Conservation (phyloP, 1,284 basidiomycete species). For the Tremellales sp. region DNA sequence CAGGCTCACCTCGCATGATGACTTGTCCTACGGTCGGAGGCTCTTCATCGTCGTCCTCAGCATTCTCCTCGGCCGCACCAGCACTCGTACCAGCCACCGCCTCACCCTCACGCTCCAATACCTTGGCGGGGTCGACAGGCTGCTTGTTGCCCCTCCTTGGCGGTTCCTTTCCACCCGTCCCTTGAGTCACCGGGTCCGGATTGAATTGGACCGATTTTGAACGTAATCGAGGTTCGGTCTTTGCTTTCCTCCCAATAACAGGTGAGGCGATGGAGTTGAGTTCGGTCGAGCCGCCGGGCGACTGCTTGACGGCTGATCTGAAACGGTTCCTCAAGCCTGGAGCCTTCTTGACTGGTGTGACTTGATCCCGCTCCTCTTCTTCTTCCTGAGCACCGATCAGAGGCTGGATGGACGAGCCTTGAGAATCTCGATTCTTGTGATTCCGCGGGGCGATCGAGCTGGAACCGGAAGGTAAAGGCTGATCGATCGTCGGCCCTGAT, state of each 20-base stretch:
- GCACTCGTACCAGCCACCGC: conserved; percentile 39
- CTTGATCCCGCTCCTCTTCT: not conserved
- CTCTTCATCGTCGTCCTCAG: conserved; percentile 23
- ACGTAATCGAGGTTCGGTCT: conserved; percentile 1
- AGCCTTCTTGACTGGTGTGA: not conserved
- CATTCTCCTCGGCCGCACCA: conserved; percentile 27
- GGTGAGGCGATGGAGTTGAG: not conserved
- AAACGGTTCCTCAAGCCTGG: conserved; percentile 14
- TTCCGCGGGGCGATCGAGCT: not conserved
- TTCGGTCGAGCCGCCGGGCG: conserved; percentile 4
- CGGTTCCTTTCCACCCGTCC: not conserved
- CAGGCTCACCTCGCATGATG: conserved; percentile 32
- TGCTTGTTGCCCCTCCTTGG: conserved; percentile 24
- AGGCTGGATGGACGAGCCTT: conserved; percentile 22
- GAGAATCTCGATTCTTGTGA: conserved; percentile 11
- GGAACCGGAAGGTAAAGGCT: not conserved
- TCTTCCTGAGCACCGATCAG: conserved; percentile 17
- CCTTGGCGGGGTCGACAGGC: conserved; percentile 36
- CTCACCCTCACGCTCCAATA: conserved; percentile 35
- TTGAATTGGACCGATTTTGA: conserved; percentile 43
- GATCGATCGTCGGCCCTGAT: not conserved
- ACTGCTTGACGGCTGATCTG: conserved; percentile 29
- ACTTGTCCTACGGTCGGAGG: conserved; percentile 24
- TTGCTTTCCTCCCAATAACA: not conserved
- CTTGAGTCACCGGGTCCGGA: conserved; percentile 14